These are phyloP conservation scores for Sphagnurus paluster DNA, from an alignment of 1,284 basidiomycete species.

Conservation along the genomic window DNA sequence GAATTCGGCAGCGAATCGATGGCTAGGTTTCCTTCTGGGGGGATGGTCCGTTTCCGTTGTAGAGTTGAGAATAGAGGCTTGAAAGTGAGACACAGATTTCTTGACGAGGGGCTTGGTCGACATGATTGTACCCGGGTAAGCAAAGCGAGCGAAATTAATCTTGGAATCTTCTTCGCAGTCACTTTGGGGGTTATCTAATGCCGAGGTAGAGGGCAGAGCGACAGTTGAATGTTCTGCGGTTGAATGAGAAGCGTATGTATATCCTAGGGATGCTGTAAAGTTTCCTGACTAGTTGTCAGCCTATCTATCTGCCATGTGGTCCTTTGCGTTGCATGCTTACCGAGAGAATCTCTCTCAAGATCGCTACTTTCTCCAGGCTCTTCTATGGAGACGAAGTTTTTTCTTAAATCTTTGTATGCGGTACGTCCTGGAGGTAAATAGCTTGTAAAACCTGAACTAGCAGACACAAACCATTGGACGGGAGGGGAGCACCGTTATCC, in stretches of 20 bases:
- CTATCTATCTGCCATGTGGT: too few relatives aligned
- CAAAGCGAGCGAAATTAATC: slow-evolving; percentile 35
- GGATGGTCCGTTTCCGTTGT: slow-evolving; percentile 1
- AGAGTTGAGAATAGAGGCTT: slow-evolving; percentile 1
- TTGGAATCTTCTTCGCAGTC: slow-evolving; percentile 21
- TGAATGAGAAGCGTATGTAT: not conserved
- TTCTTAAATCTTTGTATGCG: not conserved
- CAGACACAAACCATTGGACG: not conserved
- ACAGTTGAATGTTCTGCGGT: not conserved
- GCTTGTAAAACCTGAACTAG: not conserved
- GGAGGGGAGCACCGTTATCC: not conserved
- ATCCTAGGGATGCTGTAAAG: not conserved
- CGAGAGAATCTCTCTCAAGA: too few relatives aligned
- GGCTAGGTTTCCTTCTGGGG: slow-evolving; percentile 20
- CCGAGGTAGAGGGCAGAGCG: not conserved
- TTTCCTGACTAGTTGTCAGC: not conserved
- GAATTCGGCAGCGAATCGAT: slow-evolving; percentile 36
- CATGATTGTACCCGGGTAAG: slow-evolving; percentile 22
- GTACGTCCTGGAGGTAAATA: not conserved
- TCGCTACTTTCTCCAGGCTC: too few relatives aligned
- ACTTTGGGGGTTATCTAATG: slow-evolving; percentile 2
- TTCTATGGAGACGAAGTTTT: too few relatives aligned
- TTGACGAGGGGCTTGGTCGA: slow-evolving; percentile 6
- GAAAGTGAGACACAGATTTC: slow-evolving; percentile 12
- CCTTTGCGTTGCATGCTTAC: too few relatives aligned